Evolutionary conservation across 805 yeast species (phyloP), one percentile per base, ranked within the genome.

Genomic region (Cyberlindnera xylosilytica): DNA sequence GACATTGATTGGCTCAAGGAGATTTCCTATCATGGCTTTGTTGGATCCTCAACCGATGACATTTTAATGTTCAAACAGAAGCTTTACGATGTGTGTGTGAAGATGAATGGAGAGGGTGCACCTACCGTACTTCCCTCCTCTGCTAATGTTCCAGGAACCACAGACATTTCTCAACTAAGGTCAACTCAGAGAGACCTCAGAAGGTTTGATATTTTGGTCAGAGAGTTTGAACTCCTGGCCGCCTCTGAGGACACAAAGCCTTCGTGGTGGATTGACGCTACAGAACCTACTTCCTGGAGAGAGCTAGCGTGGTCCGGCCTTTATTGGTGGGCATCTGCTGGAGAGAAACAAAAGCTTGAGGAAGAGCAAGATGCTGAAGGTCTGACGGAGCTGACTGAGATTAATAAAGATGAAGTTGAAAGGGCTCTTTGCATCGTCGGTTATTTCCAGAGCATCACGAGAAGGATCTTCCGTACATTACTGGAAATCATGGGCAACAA

Each of bases 311-410:
- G 86, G 85, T 69, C 75, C 41, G 89, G 89, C 1, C 73, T 85
- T 45, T 66, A 84, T 17, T 86, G 93, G 93, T 86, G 91, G 88
- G 95, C 95, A 3, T 74, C 85, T 23, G 91, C 93, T 1, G 95
- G 93, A 8, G 84, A 81, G 45, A 69, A 72, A 31, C 66, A 68
- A 13, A 61, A 59, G 19, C 56, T 63, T 17, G 64, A 66, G 35
- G 68, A 65, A 22, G 74, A 72, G 31, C 62, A 59, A 27, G 68
- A 63, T 23, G 45, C 65, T 16, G 78, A 73, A 15, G 70, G 64
- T 1, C 49, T 62, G 13, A 52, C 50, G 7, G 56, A 49, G 4
- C 23, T 47, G 13, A 35, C 39, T 10, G 45, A 36, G 11, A 22
- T 45, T 38, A 31, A 43, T 32, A 39, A 48, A 36, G 53, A 53